Base-by-base conservation (phyloP, 768 basidiomycete genomes). In the Collybiopsis confluens region DNA sequence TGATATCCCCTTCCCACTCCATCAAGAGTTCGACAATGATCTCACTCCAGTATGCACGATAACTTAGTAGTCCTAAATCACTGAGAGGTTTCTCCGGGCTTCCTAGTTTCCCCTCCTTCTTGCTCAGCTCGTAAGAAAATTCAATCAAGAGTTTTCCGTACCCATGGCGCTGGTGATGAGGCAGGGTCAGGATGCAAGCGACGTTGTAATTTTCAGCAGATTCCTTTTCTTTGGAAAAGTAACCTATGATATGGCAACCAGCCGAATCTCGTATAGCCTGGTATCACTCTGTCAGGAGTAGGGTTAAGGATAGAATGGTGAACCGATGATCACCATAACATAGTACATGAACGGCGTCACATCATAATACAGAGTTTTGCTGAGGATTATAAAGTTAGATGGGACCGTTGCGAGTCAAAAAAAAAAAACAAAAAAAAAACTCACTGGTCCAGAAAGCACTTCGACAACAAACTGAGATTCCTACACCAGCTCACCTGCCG, bases 301-400 rank as follows among this genome's bases (percentile, higher is more conserved):
- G 35, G 18, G 54, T 54, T 47, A 44, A 52, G 45, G 28, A n/a
- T n/a, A n/a, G n/a, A n/a, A n/a, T n/a, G n/a, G n/a, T n/a, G 42
- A 30, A 38, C 21, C 11, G 51, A 52, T 56, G 65, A 80, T 61
- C 61, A 90, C 93, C 95, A 99, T 95, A 70, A 95, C 90, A 79
- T 99, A 99, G 79, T 94, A 99, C 81, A 99, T 83, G 77, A 99
- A 99, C 2, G 97, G 97, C 55, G 98, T 98, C 62, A 98, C 96
- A 73, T 99, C 97, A 73, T 98, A 99, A 73, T 99, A 98, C 59
- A 99, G 76, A 15, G 96, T 98, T 77, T 99, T 99, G 75, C 91
- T 93, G 63, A 47, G 56, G 42, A 45, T 57, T 51, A 23, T 16
- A 27, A 46, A 45, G 41, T 36, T n/a, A n/a, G n/a, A n/a, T n/a